Evolutionary conservation across 192 early-diverging fungal species (phyloP).

Genomic region (Chytriomyces hyalinus): DNA sequence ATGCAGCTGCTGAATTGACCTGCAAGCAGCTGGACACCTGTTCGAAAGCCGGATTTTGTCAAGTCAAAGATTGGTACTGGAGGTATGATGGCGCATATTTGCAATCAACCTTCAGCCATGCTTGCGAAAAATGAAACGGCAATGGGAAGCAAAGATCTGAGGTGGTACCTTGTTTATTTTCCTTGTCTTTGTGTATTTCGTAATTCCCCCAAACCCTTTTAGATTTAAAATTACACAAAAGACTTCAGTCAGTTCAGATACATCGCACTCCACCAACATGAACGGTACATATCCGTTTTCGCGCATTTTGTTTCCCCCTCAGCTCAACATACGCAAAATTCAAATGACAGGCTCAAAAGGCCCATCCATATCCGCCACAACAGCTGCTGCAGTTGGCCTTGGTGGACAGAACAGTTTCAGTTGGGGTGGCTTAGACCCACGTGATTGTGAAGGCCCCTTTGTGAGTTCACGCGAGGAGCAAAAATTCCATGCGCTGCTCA

Average conservation of each 20-base stretch:
- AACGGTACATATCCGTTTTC: neutral
- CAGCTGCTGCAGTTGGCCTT: conserved; percentile 29
- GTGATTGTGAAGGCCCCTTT: conserved; percentile 40
- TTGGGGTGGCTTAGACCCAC: conserved; percentile 49
- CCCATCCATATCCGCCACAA: conserved; percentile 26
- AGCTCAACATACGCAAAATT: too few relatives aligned
- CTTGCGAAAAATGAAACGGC: conserved; percentile 8
- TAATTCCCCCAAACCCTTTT: neutral
- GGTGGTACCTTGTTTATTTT: neutral
- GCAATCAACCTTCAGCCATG: conserved; percentile 16
- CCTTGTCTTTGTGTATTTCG: neutral
- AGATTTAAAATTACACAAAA: conserved; percentile 14
- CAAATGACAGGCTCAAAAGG: neutral
- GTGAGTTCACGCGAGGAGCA: conserved; percentile 48
- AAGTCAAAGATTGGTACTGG: conserved; percentile 20
- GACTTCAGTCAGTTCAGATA: conserved; percentile 34
- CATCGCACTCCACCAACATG: conserved; percentile 36
- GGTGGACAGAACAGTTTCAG: conserved; percentile 37
- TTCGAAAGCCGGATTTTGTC: conserved; percentile 23
- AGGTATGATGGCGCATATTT: conserved; percentile 26
- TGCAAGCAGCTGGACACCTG: conserved; percentile 14
- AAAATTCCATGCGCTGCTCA: conserved; percentile 45
- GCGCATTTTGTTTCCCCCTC: too few relatives aligned
- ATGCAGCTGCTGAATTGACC: conserved; percentile 17
- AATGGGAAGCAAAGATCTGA: conserved; percentile 5